phyloP scores from a whole-genome alignment of 2,329 filamentous ascomycete genomes.

The Myriosclerotinia curreyana region DNA sequence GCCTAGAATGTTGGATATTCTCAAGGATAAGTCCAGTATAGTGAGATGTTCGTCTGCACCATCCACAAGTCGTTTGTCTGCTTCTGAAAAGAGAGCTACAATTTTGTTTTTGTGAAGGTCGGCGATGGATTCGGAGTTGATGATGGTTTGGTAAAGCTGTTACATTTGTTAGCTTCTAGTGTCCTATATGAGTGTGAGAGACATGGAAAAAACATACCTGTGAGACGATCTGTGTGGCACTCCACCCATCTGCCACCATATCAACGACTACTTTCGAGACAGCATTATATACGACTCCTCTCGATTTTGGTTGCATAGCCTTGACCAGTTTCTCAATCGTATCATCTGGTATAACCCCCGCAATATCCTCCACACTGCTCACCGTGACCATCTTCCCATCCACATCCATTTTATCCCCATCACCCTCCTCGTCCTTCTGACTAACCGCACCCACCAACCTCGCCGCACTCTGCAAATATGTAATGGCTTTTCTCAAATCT shows the following conservation, averaged over 20 bases:
- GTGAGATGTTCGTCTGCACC: slow-evolving; percentile 93
- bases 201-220: slow-evolving; percentile 55
- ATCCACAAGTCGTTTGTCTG: slow-evolving; percentile 91
- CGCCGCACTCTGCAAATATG: slow-evolving; percentile 92
- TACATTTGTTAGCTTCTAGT: background rate
- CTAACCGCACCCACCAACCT: slow-evolving; percentile 73
- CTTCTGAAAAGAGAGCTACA: slow-evolving; percentile 83
- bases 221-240: slow-evolving; percentile 78
- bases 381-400: slow-evolving; percentile 68
- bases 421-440: slow-evolving; percentile 36
- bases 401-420: slow-evolving; percentile 46
- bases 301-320: slow-evolving; percentile 71
- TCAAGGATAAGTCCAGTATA: slow-evolving; percentile 78
- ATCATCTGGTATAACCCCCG: slow-evolving; percentile 79
- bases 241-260: slow-evolving; percentile 96
- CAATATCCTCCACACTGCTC: slow-evolving; percentile 86
- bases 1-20: slow-evolving; percentile 69
- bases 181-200: slow-evolving; percentile 15
- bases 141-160: slow-evolving; percentile 75
- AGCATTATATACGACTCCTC: slow-evolving; percentile 64
- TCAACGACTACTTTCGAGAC: slow-evolving; percentile 81
- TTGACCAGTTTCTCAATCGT: slow-evolving; percentile 69
- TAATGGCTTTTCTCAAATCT: slow-evolving; percentile 93
- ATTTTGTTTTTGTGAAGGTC: slow-evolving; percentile 90
- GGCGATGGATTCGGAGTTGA: slow-evolving; percentile 79